A percentile compares a stretch with the other conserved stretches of the same genome.
Evolutionary conservation across 169 alveolate species (phyloP).

Genomic region (Amoebophrya sp.): DNA sequence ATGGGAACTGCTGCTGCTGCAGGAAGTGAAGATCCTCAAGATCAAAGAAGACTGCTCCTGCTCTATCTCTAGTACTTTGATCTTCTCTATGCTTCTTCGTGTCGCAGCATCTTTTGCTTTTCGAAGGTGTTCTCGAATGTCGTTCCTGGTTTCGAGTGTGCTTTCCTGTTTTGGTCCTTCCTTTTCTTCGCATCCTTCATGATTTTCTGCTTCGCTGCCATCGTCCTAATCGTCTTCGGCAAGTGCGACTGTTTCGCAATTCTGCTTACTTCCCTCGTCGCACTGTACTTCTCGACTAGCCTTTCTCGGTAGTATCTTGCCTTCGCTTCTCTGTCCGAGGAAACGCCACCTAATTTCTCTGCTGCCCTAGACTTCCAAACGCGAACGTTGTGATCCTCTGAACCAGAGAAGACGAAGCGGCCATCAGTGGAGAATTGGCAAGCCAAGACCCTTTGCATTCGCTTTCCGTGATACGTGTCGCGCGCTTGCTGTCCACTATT

Average conservation of each 20-base stretch:
- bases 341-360: slow-evolving; percentile 55
- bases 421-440: slow-evolving; percentile 86
- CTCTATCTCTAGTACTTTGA: too few relatives aligned
- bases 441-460: slow-evolving; percentile 86
- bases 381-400: slow-evolving; percentile 91
- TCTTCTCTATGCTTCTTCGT: too few relatives aligned
- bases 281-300: slow-evolving; percentile 62
- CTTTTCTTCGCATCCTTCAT: slow-evolving; percentile 4
- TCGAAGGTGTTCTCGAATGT: too few relatives aligned
- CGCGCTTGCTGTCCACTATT: slow-evolving; percentile 80
- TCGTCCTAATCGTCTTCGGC: not conserved
- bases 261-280: not conserved
- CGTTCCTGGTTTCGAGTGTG: not conserved
- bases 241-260: not conserved
- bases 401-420: slow-evolving; percentile 86
- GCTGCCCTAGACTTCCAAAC: slow-evolving; percentile 88
- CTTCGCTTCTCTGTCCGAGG: slow-evolving; percentile 52
- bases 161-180: not conserved
- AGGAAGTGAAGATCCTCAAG: too few relatives aligned
- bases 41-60: too few relatives aligned
- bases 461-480: slow-evolving; percentile 90
- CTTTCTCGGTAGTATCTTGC: slow-evolving; percentile 56
- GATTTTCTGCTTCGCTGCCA: not conserved
- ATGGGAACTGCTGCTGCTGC: too few relatives aligned
- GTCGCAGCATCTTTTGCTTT: too few relatives aligned